A percentile compares a stretch with the other conserved stretches of the same genome.
Evolutionary conservation across 345 rosid genomes (phyloP).

Genomic region (Balakata baccata): DNA sequence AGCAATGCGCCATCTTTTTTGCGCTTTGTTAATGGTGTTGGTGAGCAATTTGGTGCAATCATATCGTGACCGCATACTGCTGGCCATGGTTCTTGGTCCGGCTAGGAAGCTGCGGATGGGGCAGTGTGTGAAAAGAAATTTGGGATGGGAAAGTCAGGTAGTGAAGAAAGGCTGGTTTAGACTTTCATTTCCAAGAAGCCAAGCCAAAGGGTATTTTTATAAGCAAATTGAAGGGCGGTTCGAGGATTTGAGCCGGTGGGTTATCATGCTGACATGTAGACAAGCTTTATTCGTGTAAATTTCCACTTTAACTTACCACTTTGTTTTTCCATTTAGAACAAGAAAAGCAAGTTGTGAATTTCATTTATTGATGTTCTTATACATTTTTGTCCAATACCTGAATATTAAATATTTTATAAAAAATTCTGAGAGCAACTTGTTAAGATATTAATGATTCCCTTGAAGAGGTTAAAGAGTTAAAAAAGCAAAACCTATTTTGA

Average conservation of each 20-base stretch:
- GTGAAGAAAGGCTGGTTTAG: constrained; percentile 1
- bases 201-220: neutral
- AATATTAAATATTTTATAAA: no score
- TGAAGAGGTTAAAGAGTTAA: no score
- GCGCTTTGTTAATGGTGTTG: constrained; percentile 45
- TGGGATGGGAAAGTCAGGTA: neutral
- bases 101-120: neutral
- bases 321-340: neutral
- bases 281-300: neutral
- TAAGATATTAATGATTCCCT: no score
- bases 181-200: constrained; percentile 3
- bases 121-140: neutral
- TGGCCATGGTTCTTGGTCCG: constrained; percentile 26
- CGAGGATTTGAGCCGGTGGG: neutral
- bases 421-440: no score
- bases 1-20: constrained; percentile 65
- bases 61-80: constrained; percentile 22
- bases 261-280: neutral
- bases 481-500: no score
- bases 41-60: constrained; percentile 34
- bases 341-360: neutral
- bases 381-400: neutral
- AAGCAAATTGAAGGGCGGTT: neutral
- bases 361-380: neutral
- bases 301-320: no score